These are phyloP conservation scores for Astragalus glycyphyllos DNA, from an alignment of 306 rosid genomes.

Conservation along the genomic window DNA sequence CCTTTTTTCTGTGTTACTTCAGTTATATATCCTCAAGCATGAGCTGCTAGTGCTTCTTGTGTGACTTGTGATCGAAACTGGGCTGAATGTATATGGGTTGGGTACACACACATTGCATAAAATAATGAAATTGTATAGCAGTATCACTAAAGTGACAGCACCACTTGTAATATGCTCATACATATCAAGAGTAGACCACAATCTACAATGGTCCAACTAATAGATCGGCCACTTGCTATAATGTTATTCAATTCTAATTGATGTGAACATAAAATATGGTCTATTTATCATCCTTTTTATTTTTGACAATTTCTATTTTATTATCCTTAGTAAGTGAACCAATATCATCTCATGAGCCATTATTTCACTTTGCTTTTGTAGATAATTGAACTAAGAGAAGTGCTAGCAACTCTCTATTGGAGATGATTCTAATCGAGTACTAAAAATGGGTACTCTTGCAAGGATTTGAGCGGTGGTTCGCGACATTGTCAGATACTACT, in stretches of 20 bases:
- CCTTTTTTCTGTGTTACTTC: constrained; percentile 18
- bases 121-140: constrained; percentile 30
- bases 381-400: too few relatives aligned
- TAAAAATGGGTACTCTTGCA: too few relatives aligned
- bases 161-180: constrained; percentile 49
- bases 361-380: too few relatives aligned
- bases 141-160: constrained; percentile 46
- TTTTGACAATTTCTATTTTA: too few relatives aligned
- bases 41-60: not conserved
- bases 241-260: not conserved
- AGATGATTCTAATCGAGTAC: too few relatives aligned
- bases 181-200: constrained; percentile 61
- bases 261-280: too few relatives aligned
- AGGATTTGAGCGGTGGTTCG: too few relatives aligned
- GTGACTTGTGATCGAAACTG: constrained; percentile 25
- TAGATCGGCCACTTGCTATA: constrained; percentile 53
- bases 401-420: too few relatives aligned
- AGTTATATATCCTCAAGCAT: not conserved
- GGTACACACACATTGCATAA: constrained; percentile 11
- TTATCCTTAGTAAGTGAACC: too few relatives aligned
- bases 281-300: too few relatives aligned
- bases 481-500: too few relatives aligned
- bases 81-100: constrained; percentile 6
- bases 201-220: constrained; percentile 59
- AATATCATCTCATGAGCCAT: too few relatives aligned